Base-by-base conservation (phyloP, 495 filamentous ascomycete genomes). In the Pyronema omphalodes region DNA sequence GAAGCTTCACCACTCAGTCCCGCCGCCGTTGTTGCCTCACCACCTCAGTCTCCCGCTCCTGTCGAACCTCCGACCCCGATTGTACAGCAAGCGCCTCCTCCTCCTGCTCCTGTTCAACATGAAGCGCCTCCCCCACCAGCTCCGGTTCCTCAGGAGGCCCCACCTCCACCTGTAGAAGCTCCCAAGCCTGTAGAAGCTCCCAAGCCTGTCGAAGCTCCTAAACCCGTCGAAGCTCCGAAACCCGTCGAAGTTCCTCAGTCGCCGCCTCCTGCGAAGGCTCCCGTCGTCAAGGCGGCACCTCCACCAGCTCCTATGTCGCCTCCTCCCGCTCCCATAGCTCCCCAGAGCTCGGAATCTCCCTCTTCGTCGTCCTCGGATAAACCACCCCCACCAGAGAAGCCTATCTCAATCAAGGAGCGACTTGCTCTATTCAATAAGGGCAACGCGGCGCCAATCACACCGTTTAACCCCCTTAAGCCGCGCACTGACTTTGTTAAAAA, bases 351-450 rank as follows among this genome's bases (percentile, higher is more conserved):
- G 23, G 48, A 51, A n/a, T 51, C 55, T 37, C 69, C 72, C 51
- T 55, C 66, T 33, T 52, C 62, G 5, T 29, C 62, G 7, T 29
- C 62, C 14, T 58, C 65, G 36, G 67, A 72, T 54, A 67, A 69
- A 48, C 68, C 71, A 7, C 76, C 78, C 12, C 85, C 87, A 14
- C 76, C 78, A 12, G 85, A 88, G 51, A 98, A 94, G 68, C 84
- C 88, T 9, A 82, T 75, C 53, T 88, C 91, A 0, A 95, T 98
- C 67, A 86, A 74, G 57, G 91, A 96, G 66, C 87, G 93, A 52
- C 91, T 98, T 60, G 93, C 93, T 7, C 87, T 88, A 15, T 98
- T 98, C 70, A 98, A 98, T 66, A 93, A 87, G 64, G 73, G 84
- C 17, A 78, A 88, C 18, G 84, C 86, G 5, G 76, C 89, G 6